Percentiles rank a stretch among this genome's conserved stretches.
Conservation (phyloP, 805 yeast species). For the Yarrowia divulgata region DNA sequence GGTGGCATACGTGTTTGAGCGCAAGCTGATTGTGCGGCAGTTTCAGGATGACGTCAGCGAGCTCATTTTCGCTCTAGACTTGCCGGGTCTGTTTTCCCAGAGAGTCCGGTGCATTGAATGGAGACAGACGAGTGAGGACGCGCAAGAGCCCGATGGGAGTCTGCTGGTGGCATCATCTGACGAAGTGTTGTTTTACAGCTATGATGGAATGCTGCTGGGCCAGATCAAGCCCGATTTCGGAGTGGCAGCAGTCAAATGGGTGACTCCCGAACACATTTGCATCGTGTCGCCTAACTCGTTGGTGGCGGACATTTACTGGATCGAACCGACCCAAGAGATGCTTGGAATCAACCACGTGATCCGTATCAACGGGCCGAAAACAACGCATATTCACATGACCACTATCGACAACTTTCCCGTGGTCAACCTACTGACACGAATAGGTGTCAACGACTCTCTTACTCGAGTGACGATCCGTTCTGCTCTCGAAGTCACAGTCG, state of each 20-base stretch:
- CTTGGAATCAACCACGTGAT: conserved; percentile 31
- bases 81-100: conserved; percentile 19
- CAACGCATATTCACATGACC: conserved; percentile 3
- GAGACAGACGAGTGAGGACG: neutral
- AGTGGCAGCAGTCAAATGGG: conserved; percentile 30
- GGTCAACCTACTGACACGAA: conserved; percentile 22
- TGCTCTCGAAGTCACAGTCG: conserved; percentile 19
- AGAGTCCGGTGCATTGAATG: conserved; percentile 30
- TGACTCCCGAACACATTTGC: conserved; percentile 12
- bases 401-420: conserved; percentile 24
- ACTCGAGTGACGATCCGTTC: conserved; percentile 8
- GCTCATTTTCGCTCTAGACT: conserved; percentile 11
- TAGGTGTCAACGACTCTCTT: conserved; percentile 16
- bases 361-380: conserved; percentile 29
- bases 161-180: conserved; percentile 15
- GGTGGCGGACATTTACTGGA: conserved; percentile 28
- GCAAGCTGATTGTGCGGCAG: conserved; percentile 28
- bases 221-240: conserved; percentile 29
- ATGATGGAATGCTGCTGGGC: conserved; percentile 14
- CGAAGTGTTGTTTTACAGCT: neutral
- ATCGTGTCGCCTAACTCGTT: conserved; percentile 13
- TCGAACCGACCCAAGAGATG: conserved; percentile 6
- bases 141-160: neutral
- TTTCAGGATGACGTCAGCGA: conserved; percentile 31
- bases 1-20: conserved; percentile 30